A percentile compares a stretch with the other conserved stretches of the same genome.
Conservation (phyloP, 371 early-diverging fungal species). For the Mucor lusitanicus region DNA sequence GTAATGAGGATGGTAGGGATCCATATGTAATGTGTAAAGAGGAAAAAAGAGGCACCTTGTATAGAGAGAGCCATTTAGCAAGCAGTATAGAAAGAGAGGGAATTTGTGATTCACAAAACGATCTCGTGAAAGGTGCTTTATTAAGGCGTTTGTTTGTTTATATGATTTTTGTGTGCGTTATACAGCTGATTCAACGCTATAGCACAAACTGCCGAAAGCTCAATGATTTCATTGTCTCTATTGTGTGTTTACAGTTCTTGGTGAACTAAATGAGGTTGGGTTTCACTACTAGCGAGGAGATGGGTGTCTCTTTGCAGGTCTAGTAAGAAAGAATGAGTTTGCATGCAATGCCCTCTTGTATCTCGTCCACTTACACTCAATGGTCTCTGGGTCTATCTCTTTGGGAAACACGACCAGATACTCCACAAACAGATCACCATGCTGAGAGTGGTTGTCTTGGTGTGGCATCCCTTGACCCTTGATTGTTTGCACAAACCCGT, state of each 20-base stretch:
- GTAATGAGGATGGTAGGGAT: not conserved
- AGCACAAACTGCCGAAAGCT: not conserved
- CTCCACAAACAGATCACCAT: conserved; percentile 88
- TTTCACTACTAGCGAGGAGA: not conserved
- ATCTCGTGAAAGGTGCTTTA: conserved; percentile 6
- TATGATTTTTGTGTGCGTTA: not conserved
- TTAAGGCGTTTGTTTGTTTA: conserved; percentile 6
- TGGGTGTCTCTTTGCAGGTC: conserved; percentile 22
- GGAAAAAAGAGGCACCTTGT: not conserved
- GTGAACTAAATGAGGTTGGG: conserved; percentile 18
- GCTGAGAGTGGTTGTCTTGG: conserved; percentile 59
- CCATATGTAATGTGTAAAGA: not conserved
- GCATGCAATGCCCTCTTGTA: not conserved
- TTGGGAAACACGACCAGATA: conserved; percentile 90
- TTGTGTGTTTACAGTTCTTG: conserved; percentile 22
- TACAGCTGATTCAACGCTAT: not conserved
- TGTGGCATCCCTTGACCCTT: conserved; percentile 85
- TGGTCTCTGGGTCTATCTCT: conserved; percentile 38
- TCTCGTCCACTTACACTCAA: conserved; percentile 33
- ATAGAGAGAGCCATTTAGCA: not conserved
- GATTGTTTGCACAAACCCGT: conserved; percentile 75
- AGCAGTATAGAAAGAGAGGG: not conserved
- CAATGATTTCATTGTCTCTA: conserved; percentile 1
- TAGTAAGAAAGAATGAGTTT: not conserved
- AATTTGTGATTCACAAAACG: conserved; percentile 4